Evolutionary conservation across 805 yeast species (phyloP).

Genomic region (Wickerhamiella kazuoi): DNA sequence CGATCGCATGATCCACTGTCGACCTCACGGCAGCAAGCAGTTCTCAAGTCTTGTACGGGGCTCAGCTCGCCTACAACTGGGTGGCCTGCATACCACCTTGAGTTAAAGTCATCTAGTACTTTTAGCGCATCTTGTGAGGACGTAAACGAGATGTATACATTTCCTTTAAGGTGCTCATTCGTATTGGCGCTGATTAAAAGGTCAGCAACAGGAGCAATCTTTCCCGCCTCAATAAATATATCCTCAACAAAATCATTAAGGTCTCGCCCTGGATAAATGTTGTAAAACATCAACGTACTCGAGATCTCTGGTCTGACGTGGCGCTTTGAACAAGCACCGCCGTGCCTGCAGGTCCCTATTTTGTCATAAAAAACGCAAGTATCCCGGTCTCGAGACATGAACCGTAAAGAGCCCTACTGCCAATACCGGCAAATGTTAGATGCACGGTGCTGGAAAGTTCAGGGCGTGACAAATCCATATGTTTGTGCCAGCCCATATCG

Average conservation of each 20-base stretch:
- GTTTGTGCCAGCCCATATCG: too few relatives aligned
- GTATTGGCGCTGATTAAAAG: conserved; percentile 68
- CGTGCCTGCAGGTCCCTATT: conserved; percentile 87
- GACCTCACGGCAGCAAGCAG: conserved; percentile 60
- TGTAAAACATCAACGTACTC: conserved; percentile 44
- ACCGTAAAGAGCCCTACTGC: too few relatives aligned
- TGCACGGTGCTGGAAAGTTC: too few relatives aligned
- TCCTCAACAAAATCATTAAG: conserved; percentile 42
- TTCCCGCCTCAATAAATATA: conserved; percentile 42
- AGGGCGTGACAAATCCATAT: too few relatives aligned
- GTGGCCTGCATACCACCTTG: conserved; percentile 62
- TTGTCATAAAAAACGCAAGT: conserved; percentile 43
- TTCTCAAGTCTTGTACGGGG: conserved; percentile 53
- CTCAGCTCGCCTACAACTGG: conserved; percentile 70
- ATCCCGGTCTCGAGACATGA: neutral
- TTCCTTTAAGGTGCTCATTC: conserved; percentile 69
- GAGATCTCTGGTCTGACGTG: conserved; percentile 49
- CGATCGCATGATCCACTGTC: conserved; percentile 50
- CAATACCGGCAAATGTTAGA: too few relatives aligned
- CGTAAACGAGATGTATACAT: conserved; percentile 54
- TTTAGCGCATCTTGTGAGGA: conserved; percentile 37
- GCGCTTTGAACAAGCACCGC: conserved; percentile 61
- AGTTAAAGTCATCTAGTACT: conserved; percentile 46
- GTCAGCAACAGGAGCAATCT: conserved; percentile 35
- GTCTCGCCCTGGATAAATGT: conserved; percentile 35